A percentile compares a stretch with the other conserved stretches of the same genome.
Evolutionary conservation across 371 early-diverging fungal species (phyloP).

Genomic region (Cladochytrium tenue): DNA sequence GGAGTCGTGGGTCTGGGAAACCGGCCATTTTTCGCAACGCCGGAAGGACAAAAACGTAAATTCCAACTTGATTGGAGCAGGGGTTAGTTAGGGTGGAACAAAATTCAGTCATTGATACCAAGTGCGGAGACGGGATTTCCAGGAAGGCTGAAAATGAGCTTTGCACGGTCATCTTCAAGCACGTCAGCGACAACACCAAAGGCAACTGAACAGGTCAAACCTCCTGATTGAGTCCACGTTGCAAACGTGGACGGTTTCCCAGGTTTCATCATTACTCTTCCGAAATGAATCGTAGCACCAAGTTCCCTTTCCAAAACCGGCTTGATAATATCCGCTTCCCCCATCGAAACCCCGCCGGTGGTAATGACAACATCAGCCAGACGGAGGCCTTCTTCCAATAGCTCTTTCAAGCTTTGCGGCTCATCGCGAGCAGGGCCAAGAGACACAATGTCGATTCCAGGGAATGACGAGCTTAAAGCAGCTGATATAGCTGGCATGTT

Average conservation of each 20-base stretch:
- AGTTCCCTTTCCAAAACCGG: slow-evolving; percentile 76
- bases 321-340: slow-evolving; percentile 88
- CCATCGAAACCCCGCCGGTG: slow-evolving; percentile 95
- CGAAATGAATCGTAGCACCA: slow-evolving; percentile 80
- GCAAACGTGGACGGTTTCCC: slow-evolving; percentile 95
- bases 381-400: slow-evolving; percentile 54
- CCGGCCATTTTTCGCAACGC: slow-evolving; percentile 78
- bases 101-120: slow-evolving; percentile 12
- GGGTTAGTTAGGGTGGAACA: too few relatives aligned
- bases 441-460: background rate
- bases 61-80: slow-evolving; percentile 59
- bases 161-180: slow-evolving; percentile 18
- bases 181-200: too few relatives aligned
- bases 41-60: slow-evolving; percentile 86
- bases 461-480: slow-evolving; percentile 53
- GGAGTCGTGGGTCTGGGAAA: slow-evolving; percentile 40
- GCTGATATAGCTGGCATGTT: slow-evolving; percentile 79
- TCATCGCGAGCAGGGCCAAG: slow-evolving; percentile 5
- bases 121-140: slow-evolving; percentile 92
- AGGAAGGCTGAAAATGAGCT: slow-evolving; percentile 82
- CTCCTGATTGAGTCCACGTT: slow-evolving; percentile 64
- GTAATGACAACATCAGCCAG: slow-evolving; percentile 79
- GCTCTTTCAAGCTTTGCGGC: slow-evolving; percentile 39
- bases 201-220: too few relatives aligned
- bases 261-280: slow-evolving; percentile 90